Conservation (phyloP, 164 flowering plant species). For the Paratinospora sagittata region DNA sequence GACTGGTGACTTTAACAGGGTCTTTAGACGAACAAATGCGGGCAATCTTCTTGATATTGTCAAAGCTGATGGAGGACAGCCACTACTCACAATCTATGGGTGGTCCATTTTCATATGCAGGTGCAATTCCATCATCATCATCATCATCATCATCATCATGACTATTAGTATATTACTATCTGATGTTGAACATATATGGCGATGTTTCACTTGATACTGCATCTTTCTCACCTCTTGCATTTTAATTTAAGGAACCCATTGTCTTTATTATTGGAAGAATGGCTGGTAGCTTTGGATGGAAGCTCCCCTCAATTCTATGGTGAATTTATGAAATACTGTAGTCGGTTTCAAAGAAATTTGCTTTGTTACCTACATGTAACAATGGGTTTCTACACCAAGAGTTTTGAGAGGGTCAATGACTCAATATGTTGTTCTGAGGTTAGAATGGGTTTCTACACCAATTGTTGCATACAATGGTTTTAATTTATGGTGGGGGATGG, state of each 20-base stretch:
- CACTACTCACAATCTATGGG: slow-evolving; percentile 66
- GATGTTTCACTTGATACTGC: background rate
- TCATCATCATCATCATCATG: background rate
- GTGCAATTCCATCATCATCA: slow-evolving; percentile 25
- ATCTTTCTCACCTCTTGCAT: background rate
- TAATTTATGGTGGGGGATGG: no score
- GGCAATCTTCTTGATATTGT: slow-evolving; percentile 64
- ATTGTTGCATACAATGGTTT: background rate
- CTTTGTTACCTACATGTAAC: background rate
- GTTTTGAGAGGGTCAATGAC: background rate
- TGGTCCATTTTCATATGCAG: slow-evolving; percentile 84
- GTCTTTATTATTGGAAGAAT: background rate
- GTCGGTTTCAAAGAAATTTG: background rate
- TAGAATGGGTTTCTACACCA: background rate
- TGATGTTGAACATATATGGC: background rate
- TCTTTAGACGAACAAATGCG: slow-evolving; percentile 77
- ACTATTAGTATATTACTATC: background rate
- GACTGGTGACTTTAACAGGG: slow-evolving; percentile 82
- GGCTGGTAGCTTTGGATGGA: no score
- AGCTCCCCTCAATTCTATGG: no score
- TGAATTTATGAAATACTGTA: no score
- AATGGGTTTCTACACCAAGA: background rate
- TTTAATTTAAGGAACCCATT: background rate
- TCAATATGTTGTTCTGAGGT: background rate
- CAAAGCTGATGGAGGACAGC: slow-evolving; percentile 73